phyloP scores from a whole-genome alignment of 441 rosid species.

The Omphalea diandra region DNA sequence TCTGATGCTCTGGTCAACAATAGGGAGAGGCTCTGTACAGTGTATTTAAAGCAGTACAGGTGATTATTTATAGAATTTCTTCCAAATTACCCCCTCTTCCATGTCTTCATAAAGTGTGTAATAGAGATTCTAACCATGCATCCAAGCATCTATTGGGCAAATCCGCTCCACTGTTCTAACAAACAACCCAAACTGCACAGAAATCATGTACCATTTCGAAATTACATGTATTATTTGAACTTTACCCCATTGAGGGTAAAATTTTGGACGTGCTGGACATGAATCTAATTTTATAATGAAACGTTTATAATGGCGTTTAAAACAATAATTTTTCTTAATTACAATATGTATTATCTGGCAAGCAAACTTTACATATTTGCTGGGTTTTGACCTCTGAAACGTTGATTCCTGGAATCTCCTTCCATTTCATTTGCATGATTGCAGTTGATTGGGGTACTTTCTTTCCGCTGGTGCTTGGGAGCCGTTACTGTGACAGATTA shows the following conservation, averaged over 20 bases:
- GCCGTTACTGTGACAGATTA: no score
- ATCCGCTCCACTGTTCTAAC: slow-evolving; percentile 9
- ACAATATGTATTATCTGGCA: no score
- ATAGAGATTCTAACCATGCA: slow-evolving; percentile 19
- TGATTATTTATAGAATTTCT: slow-evolving; percentile 29
- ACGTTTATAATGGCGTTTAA: background rate
- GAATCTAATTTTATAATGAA: background rate
- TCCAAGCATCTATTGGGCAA: slow-evolving; percentile 12
- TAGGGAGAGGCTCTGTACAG: slow-evolving; percentile 45
- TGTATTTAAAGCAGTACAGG: slow-evolving; percentile 41
- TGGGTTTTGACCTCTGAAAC: no score
- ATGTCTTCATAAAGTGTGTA: slow-evolving; percentile 11
- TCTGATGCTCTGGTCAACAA: slow-evolving; percentile 4
- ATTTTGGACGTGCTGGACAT: slow-evolving; percentile 41
- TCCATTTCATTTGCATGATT: background rate
- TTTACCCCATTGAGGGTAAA: slow-evolving; percentile 30
- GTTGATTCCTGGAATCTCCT: background rate
- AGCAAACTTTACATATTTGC: no score
- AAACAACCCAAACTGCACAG: background rate
- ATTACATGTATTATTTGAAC: slow-evolving; percentile 26
- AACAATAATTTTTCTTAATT: no score
- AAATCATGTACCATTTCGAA: slow-evolving; percentile 16
- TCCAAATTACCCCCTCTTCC: slow-evolving; percentile 14
- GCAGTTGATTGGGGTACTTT: background rate
- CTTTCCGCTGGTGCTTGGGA: background rate